Evolutionary conservation across 768 basidiomycete species (phyloP), one percentile per base, ranked within the genome.

Genomic region (Termitomyces sp.): DNA sequence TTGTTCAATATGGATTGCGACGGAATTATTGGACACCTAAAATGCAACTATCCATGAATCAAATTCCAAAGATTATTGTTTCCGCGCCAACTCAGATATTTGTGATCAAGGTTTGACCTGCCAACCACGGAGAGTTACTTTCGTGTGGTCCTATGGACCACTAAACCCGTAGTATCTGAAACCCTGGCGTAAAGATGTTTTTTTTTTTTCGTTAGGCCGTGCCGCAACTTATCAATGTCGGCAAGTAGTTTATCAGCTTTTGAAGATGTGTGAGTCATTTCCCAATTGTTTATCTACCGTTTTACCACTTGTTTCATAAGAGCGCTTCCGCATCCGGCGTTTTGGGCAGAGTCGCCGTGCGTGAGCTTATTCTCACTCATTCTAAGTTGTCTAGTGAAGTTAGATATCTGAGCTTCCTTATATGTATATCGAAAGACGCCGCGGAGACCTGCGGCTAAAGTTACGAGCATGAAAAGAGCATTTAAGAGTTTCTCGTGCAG

Each of bases 381-480:
- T 34, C 21, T 32, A 25, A 52, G 21, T 41, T 55, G 35, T 12
- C 37, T 12, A 27, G 23, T 38, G 27, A 58, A 43, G 32, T 44
- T 54, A 43, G 40, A 59, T 47, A 37, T 38, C 19, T 34, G 35
- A 32, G 41, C 32, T 54, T 57, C 46, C n/a, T 37, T 32, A 21
- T 12, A 40, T 41, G 42, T 35, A 51, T 42, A 38, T 42, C 16
- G 27, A 31, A 53, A 23, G 46, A 60, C 11, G 31, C 60, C 60
- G 60, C 60, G 60, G 60, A 54, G 35, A 55, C 47, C 34, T 40
- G 48, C 31, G 25, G 43, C 43, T 50, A 19, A 12, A 19, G 27
- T 60, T 60, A 57, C 53, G 52, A 51, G 9, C n/a, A 41, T 27
- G 10, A 35, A 31, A 27, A 45, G 17, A 23, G 37, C 21, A 37